Base-by-base conservation (phyloP, 441 rosid genomes). In the Adansonia madagascariensis region DNA sequence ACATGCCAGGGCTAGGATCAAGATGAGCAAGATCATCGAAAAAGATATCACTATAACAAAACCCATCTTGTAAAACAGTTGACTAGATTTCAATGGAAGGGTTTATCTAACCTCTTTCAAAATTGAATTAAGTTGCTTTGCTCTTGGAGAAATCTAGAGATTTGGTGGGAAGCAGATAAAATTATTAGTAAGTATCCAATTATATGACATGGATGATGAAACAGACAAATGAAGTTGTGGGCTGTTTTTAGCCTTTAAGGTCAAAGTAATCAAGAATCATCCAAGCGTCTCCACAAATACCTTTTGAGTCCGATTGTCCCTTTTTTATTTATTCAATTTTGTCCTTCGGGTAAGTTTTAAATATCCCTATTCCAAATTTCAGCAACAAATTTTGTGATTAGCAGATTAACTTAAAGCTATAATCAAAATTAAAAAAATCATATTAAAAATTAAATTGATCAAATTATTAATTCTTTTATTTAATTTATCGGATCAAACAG, bases 1-100 rank as follows among this genome's bases (percentile, higher is more conserved):
- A 76, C 81, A 83, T 0, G 79, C 83, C 41, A 90, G 79, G 3
- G 86, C 89, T 57, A 88, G 75, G 22, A 90, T 82, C 79, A 88
- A 49, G 35, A 90, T 41, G 53, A 90, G 83, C 76, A 90, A 6
- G 56, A 90, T 78, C 74, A 73, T 43, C 0, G 91, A 83, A 15
- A 87, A 70, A 0, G 93, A 87, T 20, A 87, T 72, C 76, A 81
- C 84, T 0, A 86, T 4, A 9, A 86, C 57, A 73, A 65, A 79
- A 2, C 85, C 88, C 90, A 89, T 88, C 43, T 57, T 63, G 46
- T n/a, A 11, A 60, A 60, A 0, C 31, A 27, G 27, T 8, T 11
- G 9, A 11, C n/a, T 12, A 49, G 22, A 24, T 24, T 49, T 49
- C 18, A 49, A 69, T 69, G 73, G 60, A 5, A 27, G 11, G 8